A percentile compares a stretch with the other conserved stretches of the same genome.
Conservation (phyloP, 257 asterid species). For the Coffea canephora region DNA sequence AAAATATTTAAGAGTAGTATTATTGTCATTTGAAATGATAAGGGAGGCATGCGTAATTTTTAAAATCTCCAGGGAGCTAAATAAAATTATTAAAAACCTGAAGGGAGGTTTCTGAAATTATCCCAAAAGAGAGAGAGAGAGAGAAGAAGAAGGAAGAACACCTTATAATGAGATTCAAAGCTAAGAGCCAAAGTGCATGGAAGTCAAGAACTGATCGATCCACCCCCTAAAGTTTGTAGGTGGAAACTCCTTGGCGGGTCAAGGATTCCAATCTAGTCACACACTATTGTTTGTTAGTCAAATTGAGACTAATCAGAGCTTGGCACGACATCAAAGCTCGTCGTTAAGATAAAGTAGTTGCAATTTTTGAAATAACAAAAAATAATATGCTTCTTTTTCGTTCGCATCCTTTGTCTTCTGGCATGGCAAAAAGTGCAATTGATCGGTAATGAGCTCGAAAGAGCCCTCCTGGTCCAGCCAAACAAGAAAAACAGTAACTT, state of each 20-base stretch:
- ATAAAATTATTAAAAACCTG: too few relatives aligned
- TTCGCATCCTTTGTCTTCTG: background rate
- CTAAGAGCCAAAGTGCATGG: background rate
- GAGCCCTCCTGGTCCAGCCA: too few relatives aligned
- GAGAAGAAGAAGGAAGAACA: too few relatives aligned
- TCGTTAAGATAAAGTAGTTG: background rate
- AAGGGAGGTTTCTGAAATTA: too few relatives aligned
- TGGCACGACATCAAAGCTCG: background rate
- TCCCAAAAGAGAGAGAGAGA: too few relatives aligned
- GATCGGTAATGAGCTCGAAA: background rate
- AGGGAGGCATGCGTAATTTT: too few relatives aligned
- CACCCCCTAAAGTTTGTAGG: too few relatives aligned
- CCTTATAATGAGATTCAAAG: too few relatives aligned
- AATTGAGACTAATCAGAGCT: background rate
- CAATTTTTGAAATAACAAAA: background rate
- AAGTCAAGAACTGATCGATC: background rate
- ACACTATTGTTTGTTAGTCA: background rate
- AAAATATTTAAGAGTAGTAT: too few relatives aligned
- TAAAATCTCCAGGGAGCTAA: too few relatives aligned
- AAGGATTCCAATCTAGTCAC: background rate
- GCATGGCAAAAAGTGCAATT: background rate
- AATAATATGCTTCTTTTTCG: background rate
- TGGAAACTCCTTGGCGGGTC: background rate
- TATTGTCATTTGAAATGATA: too few relatives aligned
- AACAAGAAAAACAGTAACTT: background rate